Percentiles rank a stretch among this genome's conserved stretches.
Evolutionary conservation across 129 eudicot species (phyloP).

Genomic region (Centaurea solstitialis): DNA sequence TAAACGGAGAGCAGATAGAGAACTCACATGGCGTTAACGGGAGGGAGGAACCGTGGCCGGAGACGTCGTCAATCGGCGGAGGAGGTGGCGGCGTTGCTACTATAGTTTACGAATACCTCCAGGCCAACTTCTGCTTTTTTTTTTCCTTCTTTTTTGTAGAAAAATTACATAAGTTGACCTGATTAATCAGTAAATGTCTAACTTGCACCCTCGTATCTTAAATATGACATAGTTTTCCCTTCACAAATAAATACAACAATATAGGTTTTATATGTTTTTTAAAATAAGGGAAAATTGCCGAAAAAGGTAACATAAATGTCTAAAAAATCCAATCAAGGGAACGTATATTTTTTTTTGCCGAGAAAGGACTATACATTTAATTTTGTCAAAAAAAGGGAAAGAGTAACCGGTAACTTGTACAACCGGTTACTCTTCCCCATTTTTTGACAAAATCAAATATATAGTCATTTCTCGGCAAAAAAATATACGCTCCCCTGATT

Average conservation of each 20-base stretch:
- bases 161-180: neutral
- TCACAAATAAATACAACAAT: neutral
- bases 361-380: too few species aligned
- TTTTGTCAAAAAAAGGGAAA: too few species aligned
- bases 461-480: too few species aligned
- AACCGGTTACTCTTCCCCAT: too few species aligned
- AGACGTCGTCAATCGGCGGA: neutral
- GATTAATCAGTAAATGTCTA: neutral
- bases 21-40: slow-evolving; percentile 5
- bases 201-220: neutral
- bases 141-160: neutral
- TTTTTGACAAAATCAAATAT: too few species aligned
- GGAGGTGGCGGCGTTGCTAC: neutral
- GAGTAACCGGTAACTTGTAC: too few species aligned
- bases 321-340: too few species aligned
- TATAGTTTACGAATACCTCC: slow-evolving; percentile 9
- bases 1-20: neutral
- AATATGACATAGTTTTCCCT: neutral
- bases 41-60: neutral
- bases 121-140: neutral
- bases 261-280: too few species aligned
- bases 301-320: too few species aligned
- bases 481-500: too few species aligned
- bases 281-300: too few species aligned
- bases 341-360: too few species aligned